Percentiles rank a stretch among this genome's conserved stretches.
phyloP scores from a whole-genome alignment of 1,284 basidiomycete genomes.

The Dichomitus squalens region DNA sequence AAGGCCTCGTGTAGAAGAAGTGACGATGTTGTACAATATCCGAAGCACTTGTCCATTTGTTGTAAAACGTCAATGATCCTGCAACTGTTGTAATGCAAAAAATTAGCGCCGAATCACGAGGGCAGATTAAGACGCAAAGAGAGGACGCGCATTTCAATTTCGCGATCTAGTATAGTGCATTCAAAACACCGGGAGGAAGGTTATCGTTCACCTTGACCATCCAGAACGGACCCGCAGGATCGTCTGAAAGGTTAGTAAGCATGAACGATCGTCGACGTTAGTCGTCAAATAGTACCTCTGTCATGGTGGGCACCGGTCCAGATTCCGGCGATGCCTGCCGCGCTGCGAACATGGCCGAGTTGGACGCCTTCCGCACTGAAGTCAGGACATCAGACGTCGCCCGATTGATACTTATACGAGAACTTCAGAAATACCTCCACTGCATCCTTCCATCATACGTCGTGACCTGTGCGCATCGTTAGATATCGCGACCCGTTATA shows the following conservation, averaged over 20 bases:
- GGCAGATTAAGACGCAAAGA: neutral
- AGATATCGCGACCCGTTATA: neutral
- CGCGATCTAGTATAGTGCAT: slow-evolving; percentile 8
- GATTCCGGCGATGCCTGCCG: slow-evolving; percentile 61
- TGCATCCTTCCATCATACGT: slow-evolving; percentile 30
- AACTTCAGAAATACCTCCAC: slow-evolving; percentile 23
- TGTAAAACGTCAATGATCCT: slow-evolving; percentile 7
- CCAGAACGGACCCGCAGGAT: slow-evolving; percentile 68
- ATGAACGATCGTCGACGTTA: neutral
- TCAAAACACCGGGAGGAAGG: slow-evolving; percentile 21
- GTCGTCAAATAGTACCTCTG: slow-evolving; percentile 41
- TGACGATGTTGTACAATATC: neutral
- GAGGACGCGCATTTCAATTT: neutral
- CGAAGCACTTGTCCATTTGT: neutral
- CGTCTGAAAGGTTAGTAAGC: slow-evolving; percentile 41
- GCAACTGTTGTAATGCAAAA: neutral
- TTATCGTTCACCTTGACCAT: slow-evolving; percentile 51
- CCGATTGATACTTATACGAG: neutral
- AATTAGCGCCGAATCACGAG: neutral
- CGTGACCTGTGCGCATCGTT: slow-evolving; percentile 19
- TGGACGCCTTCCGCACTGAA: slow-evolving; percentile 62
- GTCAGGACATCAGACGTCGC: neutral
- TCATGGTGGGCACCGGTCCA: slow-evolving; percentile 67
- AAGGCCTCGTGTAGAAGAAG: too few species aligned
- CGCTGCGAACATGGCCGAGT: slow-evolving; percentile 61